Evolutionary conservation across 371 early-diverging fungal genomes (phyloP), one percentile per base, ranked within the genome.

Genomic region (Lichtheimia ramosa): DNA sequence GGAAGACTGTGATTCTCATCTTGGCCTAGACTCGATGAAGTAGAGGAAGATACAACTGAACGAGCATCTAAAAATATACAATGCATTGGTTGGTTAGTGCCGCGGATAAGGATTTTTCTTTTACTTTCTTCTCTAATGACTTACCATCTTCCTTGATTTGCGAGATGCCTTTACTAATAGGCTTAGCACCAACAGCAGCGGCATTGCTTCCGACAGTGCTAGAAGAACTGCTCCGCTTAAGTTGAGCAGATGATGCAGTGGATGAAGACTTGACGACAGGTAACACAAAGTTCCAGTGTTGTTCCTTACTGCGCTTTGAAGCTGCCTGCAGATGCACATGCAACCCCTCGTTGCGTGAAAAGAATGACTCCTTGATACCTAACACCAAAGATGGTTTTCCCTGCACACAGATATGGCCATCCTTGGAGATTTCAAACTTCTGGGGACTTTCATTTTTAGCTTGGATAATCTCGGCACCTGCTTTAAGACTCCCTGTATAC

Each of bases 321-420:
- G 65, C 67, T 16, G 68, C 28, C 51, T 78, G 78, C 21, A 78
- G 68, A 56, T 79, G 76, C 24, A 79, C 76, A 62, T 74, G 79
- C 28, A 74, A 63, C 12, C 79, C 79, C 54, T 79, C 79, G 53
- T 74, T 71, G 24, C 76, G 71, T 18, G 74, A 60, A 56, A 79
- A 79, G 65, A 75, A 75, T 3, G 76, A 72, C 50, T 79, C 79
- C 50, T 79, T 79, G 49, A 82, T 76, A 51, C 83, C 85, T 20
- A 84, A 69, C 13, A 84, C 77, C 20, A 84, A 61, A 41, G 70
- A 64, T 10, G 73, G 68, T 16, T 78, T 62, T 46, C 67, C 61
- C 54, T 67, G 65, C 24, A 83, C 48, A 55, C 75, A 80, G 49
- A 79, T 74, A 52, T 79, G 76, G 8, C 79, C 79, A 48, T 79